Evolutionary conservation across 1,284 basidiomycete species (phyloP).

Genomic region (Bjerkandera adusta): DNA sequence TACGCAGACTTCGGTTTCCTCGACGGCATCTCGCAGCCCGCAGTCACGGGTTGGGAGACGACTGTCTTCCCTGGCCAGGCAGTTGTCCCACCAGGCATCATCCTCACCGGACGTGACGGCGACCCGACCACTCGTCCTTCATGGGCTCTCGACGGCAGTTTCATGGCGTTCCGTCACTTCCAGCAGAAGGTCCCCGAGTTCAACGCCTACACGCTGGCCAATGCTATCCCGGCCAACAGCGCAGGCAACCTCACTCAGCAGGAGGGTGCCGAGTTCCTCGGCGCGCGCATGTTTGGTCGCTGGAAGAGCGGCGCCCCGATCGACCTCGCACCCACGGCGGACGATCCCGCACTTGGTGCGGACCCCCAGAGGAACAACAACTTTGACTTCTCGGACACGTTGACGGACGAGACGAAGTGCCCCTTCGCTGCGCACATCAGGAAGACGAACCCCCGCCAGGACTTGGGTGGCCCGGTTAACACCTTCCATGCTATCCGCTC

Average conservation of each 20-base stretch:
- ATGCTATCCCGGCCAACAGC: slow-evolving; percentile 35
- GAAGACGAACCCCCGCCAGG: slow-evolving; percentile 52
- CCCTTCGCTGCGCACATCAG: slow-evolving; percentile 57
- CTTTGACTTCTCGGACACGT: slow-evolving; percentile 30
- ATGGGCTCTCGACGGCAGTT: slow-evolving; percentile 52
- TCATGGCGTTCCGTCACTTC: slow-evolving; percentile 55
- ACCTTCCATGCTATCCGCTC: slow-evolving; percentile 31
- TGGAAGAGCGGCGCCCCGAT: slow-evolving; percentile 55
- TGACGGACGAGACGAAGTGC: slow-evolving; percentile 35
- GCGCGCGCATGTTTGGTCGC: slow-evolving; percentile 52
- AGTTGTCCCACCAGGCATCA: slow-evolving; percentile 30
- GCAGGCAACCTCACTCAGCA: slow-evolving; percentile 34
- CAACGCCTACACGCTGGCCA: slow-evolving; percentile 43
- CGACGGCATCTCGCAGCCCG: slow-evolving; percentile 41
- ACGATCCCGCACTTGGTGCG: slow-evolving; percentile 12
- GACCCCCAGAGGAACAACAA: slow-evolving; percentile 19
- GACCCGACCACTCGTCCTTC: slow-evolving; percentile 32
- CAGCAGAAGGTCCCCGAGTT: slow-evolving; percentile 56
- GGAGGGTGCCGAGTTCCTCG: slow-evolving; percentile 46
- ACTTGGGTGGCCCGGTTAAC: slow-evolving; percentile 30
- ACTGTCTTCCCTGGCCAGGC: slow-evolving; percentile 35
- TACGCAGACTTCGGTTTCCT: slow-evolving; percentile 37
- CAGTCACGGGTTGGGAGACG: slow-evolving; percentile 32
- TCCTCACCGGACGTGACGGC: slow-evolving; percentile 32
- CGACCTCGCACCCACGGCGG: slow-evolving; percentile 7